phyloP scores from a whole-genome alignment of 164 flowering plant species.

The Annona squamosa region DNA sequence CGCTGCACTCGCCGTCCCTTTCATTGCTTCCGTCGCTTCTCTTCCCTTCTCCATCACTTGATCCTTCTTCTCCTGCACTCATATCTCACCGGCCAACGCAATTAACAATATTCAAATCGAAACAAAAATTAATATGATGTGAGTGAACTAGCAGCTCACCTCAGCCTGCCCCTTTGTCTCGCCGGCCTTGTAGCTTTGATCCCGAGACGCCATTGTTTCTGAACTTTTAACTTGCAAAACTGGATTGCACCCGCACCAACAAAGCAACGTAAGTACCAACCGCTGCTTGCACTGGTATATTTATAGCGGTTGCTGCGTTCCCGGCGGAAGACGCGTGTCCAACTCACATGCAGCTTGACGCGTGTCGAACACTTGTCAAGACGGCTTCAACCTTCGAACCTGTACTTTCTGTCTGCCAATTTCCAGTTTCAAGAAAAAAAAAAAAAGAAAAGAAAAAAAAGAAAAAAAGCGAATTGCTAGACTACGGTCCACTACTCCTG shows the following conservation, averaged over 20 bases:
- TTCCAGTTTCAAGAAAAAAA: no score
- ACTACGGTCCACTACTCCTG: no score
- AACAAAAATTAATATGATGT: neutral
- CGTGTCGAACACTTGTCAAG: conserved; percentile 4
- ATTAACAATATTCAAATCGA: neutral
- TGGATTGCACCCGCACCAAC: neutral
- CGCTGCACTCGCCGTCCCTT: conserved; percentile 2
- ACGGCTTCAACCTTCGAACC: neutral
- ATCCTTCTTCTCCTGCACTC: conserved; percentile 6
- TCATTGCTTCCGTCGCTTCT: conserved; percentile 4
- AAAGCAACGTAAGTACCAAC: neutral
- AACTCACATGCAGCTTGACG: neutral
- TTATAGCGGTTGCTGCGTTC: neutral
- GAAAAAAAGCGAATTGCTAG: no score
- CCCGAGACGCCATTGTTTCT: conserved; percentile 9
- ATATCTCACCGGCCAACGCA: neutral
- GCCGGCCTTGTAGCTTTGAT: conserved; percentile 7
- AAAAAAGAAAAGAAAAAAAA: no score
- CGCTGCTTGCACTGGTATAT: neutral
- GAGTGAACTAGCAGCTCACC: neutral
- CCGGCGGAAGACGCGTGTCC: neutral
- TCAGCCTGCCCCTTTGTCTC: conserved; percentile 14
- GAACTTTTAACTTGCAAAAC: neutral
- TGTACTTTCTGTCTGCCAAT: no score
- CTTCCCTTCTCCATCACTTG: conserved; percentile 9